Conservation (phyloP, 257 asterid species). For the Capsicum pubescens region DNA sequence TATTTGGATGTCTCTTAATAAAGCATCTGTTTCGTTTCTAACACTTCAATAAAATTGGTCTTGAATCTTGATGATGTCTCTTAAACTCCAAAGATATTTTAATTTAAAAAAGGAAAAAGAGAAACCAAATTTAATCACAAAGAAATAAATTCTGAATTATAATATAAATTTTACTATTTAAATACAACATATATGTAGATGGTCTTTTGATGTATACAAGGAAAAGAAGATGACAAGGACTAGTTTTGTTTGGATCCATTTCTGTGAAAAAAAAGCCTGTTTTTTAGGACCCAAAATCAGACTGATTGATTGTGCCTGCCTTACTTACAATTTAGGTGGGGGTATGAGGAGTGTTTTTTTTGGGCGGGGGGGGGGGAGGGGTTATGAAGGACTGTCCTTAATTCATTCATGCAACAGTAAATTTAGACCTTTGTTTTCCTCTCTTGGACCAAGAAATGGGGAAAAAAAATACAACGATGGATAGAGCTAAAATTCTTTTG, state of each 20-base stretch:
- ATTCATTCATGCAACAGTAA: background rate
- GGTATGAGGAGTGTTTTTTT: too few species aligned
- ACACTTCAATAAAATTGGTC: too few species aligned
- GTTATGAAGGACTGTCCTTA: background rate
- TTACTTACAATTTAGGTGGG: background rate
- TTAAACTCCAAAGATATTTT: too few species aligned
- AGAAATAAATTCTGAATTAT: too few species aligned
- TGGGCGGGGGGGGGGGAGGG: background rate
- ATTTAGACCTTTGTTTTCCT: conserved; percentile 17
- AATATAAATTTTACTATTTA: too few species aligned
- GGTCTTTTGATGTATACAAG: background rate
- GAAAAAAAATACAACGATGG: background rate
- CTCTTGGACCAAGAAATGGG: background rate
- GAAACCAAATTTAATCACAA: too few species aligned
- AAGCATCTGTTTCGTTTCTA: too few species aligned
- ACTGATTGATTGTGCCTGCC: conserved; percentile 17
- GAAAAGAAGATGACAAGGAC: background rate
- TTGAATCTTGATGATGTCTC: too few species aligned
- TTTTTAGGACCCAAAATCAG: background rate
- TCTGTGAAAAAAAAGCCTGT: background rate
- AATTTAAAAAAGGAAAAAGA: too few species aligned
- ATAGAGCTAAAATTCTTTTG: background rate
- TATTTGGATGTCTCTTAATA: too few species aligned
- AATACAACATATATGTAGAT: background rate
- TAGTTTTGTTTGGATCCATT: background rate